Evolutionary conservation across 495 filamentous ascomycete species (phyloP).

Genomic region (Lepidopterella palustris): DNA sequence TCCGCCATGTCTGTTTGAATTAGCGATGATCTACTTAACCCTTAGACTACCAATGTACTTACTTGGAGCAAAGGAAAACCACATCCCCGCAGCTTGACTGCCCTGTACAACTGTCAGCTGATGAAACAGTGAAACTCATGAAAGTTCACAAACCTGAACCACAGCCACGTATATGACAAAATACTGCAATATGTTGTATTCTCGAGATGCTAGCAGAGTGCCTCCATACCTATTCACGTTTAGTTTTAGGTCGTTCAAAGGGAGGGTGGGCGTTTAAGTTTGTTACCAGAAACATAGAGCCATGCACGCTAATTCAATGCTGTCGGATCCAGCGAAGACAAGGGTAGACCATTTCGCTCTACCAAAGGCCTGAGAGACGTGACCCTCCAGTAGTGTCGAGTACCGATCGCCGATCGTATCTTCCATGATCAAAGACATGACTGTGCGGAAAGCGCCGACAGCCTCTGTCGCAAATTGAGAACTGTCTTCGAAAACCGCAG

Average conservation of each 20-base stretch:
- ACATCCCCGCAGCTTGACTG: conserved; percentile 26
- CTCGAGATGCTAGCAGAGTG: conserved; percentile 25
- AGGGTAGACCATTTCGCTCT: conserved; percentile 25
- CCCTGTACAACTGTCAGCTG: conserved; percentile 2
- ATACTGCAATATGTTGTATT: conserved; percentile 24
- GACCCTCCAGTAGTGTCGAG: conserved; percentile 15
- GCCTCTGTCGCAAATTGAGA: conserved; percentile 31
- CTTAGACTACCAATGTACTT: neutral
- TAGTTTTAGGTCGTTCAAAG: neutral
- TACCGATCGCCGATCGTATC: conserved; percentile 28
- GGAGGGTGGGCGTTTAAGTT: neutral
- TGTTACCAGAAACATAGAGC: conserved; percentile 29
- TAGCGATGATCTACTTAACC: neutral
- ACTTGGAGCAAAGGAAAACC: conserved; percentile 28
- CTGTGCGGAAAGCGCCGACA: conserved; percentile 31
- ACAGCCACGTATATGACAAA: conserved; percentile 33
- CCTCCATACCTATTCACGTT: conserved; percentile 26
- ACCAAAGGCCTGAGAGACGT: conserved; percentile 22
- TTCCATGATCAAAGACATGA: conserved; percentile 30
- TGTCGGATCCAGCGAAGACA: conserved; percentile 28
- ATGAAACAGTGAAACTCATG: neutral
- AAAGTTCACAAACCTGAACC: conserved; percentile 6
- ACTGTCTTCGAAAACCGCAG: conserved; percentile 29
- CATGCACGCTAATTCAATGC: conserved; percentile 27
- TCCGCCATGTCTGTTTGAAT: conserved; percentile 20